Base-by-base conservation (phyloP, 306 rosid genomes). In the Psophocarpus tetragonolobus region DNA sequence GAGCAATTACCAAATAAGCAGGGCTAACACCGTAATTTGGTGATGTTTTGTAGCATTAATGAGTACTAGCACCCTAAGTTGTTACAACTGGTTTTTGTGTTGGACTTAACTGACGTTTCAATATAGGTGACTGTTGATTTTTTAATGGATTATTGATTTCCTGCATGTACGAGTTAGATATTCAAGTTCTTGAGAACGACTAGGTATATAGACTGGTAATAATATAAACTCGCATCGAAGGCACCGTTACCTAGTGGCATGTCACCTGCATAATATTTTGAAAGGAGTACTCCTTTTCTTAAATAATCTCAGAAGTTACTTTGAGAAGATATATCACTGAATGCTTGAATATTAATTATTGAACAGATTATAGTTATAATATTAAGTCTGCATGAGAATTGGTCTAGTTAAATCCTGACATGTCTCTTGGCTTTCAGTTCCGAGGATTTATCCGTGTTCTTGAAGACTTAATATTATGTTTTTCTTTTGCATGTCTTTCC, bases 1-100 rank as follows among this genome's bases (percentile, higher is more conserved):
- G 60, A 51, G 30, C 74, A 73, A 47, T 42, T 80, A 79, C 77
- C 81, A 71, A 79, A 82, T 82, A 85, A 75, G 39, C 41, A 79
- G 61, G 77, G 36, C 54, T 39, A 68, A 51, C 35, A 20, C 36
- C 51, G 8, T 39, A 54, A 12, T 68, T 83, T 50, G 57, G 51
- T 58, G 84, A 78, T 32, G 66, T 66, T 75, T 42, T 68, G 72
- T 73, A 65, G 74, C 81, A 71, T 54, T 36, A 57, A 57, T 45
- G 35, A 68, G 64, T 65, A 14, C 21, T 72, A 74, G 58, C 81
- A 73, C 79, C 79, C 36, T 44, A 67, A 79, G 81, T 74, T 75
- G 62, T 47, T 58, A 1, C 32, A 62, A 61, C 36, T 47, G 41
- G 74, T 79, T 39, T 18, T 33, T 47, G 17, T 77, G 48, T 77